These are phyloP conservation scores for Candida sanyaensis DNA, from an alignment of 1,139 yeast species.

Conservation along the genomic window DNA sequence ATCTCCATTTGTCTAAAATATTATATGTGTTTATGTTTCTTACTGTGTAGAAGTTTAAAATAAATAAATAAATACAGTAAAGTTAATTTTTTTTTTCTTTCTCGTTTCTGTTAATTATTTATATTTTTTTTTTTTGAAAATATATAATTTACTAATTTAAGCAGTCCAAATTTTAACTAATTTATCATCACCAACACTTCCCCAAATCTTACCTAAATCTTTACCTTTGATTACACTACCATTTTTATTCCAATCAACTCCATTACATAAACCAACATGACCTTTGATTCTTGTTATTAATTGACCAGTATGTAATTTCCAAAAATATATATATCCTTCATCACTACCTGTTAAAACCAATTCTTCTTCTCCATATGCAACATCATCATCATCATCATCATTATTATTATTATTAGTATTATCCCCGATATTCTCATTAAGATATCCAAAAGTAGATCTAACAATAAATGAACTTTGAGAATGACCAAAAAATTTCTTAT, in stretches of 20 bases:
- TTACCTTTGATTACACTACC: slow-evolving; percentile 16
- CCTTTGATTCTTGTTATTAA: slow-evolving; percentile 61
- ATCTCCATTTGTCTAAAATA: no score
- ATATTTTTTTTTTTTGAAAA: no score
- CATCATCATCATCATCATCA: no score
- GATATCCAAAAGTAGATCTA: slow-evolving; percentile 74
- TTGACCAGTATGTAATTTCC: slow-evolving; percentile 79
- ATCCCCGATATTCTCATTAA: slow-evolving; percentile 24
- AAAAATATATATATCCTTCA: slow-evolving; percentile 75
- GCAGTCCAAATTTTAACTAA: slow-evolving; percentile 65
- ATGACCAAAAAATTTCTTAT: slow-evolving; percentile 70
- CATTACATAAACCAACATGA: slow-evolving; percentile 68
- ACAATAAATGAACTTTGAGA: slow-evolving; percentile 70
- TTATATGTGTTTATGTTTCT: not conserved
- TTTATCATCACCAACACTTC: slow-evolving; percentile 85
- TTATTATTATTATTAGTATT: slow-evolving; percentile 8
- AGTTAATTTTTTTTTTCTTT: no score
- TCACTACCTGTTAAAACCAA: slow-evolving; percentile 81
- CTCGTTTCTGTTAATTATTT: no score
- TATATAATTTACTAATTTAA: not conserved
- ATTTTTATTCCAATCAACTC: slow-evolving; percentile 72
- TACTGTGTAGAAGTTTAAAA: no score
- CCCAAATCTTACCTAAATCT: slow-evolving; percentile 60
- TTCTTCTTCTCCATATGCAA: slow-evolving; percentile 46
- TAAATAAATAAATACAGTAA: no score